phyloP scores from a whole-genome alignment of 805 yeast genomes.

The Candida maris region DNA sequence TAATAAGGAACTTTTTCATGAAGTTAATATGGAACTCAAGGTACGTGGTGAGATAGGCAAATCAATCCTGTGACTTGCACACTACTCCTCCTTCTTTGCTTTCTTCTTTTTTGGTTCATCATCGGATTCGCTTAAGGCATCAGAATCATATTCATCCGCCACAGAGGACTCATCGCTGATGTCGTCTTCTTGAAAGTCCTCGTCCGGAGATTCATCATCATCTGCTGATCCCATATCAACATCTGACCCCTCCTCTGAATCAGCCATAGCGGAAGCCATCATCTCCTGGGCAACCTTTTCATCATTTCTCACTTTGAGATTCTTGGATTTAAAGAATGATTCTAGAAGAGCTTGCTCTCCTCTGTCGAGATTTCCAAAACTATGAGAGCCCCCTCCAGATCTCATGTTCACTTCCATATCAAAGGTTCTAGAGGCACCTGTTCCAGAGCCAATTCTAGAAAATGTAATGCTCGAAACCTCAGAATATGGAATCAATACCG shows the following conservation, averaged over 20 bases:
- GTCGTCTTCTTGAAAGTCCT: slow-evolving; percentile 70
- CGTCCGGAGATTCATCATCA: slow-evolving; percentile 77
- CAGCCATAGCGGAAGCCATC: slow-evolving; percentile 72
- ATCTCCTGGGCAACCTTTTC: slow-evolving; percentile 82
- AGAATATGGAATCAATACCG: slow-evolving; percentile 81
- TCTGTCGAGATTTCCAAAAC: slow-evolving; percentile 82
- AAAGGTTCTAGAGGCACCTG: slow-evolving; percentile 81
- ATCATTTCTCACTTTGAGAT: slow-evolving; percentile 79
- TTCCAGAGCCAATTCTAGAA: slow-evolving; percentile 83
- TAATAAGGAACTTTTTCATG: slow-evolving; percentile 13
- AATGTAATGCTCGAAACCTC: slow-evolving; percentile 76
- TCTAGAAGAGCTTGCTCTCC: slow-evolving; percentile 86
- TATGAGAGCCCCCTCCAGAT: slow-evolving; percentile 64
- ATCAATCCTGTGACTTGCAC: background rate
- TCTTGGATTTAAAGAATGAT: slow-evolving; percentile 70
- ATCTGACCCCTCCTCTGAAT: slow-evolving; percentile 53
- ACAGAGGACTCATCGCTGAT: slow-evolving; percentile 44
- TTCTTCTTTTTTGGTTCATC: slow-evolving; percentile 28
- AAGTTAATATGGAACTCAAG: slow-evolving; percentile 13
- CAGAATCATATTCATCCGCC: slow-evolving; percentile 83
- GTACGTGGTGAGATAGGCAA: slow-evolving; percentile 1
- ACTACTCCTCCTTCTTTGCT: slow-evolving; percentile 17
- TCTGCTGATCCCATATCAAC: slow-evolving; percentile 71
- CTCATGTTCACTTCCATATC: slow-evolving; percentile 79
- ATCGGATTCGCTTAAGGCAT: slow-evolving; percentile 36